phyloP scores from a whole-genome alignment of 129 eudicot species.

The Escallonia rubra region DNA sequence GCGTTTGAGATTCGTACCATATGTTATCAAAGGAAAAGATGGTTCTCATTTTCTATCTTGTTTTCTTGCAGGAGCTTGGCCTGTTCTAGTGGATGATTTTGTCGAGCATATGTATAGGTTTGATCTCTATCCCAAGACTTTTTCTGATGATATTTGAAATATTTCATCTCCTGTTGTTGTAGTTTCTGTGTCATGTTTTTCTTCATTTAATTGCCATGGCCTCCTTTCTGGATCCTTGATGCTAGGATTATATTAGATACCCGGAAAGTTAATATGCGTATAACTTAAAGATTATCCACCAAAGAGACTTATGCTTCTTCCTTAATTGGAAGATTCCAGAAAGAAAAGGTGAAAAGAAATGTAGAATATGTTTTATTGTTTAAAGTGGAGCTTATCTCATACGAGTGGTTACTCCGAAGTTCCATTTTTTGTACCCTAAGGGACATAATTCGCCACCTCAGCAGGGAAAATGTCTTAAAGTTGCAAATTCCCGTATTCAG shows the following conservation, averaged over 20 bases:
- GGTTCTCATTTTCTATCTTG: neutral
- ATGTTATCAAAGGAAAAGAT: neutral
- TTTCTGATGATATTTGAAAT: neutral
- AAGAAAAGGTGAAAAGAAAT: too few relatives aligned
- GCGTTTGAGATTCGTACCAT: neutral
- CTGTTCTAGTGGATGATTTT: conserved; percentile 79
- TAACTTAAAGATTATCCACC: too few relatives aligned
- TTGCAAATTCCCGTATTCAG: too few relatives aligned
- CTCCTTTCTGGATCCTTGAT: neutral
- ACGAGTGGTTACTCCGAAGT: too few relatives aligned
- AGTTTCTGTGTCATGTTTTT: neutral
- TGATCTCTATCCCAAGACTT: conserved; percentile 6
- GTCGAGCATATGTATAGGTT: conserved; percentile 95
- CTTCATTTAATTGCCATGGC: neutral
- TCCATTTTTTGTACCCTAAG: too few relatives aligned
- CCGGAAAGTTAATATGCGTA: too few relatives aligned
- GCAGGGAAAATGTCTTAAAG: too few relatives aligned
- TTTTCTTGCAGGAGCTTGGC: conserved; percentile 87
- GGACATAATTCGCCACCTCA: too few relatives aligned
- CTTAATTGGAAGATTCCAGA: too few relatives aligned
- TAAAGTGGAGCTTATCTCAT: too few relatives aligned
- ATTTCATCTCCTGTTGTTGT: neutral
- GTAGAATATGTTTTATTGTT: too few relatives aligned
- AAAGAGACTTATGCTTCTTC: too few relatives aligned
- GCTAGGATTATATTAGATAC: neutral